Base-by-base conservation (phyloP, 2,329 filamentous ascomycete species). In the Colletotrichum destructivum region DNA sequence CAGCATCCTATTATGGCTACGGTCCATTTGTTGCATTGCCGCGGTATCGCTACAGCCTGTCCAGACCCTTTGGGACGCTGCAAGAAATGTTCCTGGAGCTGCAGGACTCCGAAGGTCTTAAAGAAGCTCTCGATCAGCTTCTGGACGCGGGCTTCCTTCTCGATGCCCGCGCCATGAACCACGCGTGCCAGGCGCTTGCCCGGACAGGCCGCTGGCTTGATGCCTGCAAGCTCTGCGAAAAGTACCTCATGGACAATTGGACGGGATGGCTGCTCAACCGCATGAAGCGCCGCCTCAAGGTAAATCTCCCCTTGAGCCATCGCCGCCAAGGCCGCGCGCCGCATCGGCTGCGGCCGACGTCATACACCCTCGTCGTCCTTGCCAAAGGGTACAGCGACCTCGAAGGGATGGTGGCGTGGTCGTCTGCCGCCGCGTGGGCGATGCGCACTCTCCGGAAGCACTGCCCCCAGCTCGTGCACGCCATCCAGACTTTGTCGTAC, bases 141-240 rank as follows among this genome's bases (percentile, higher is more conserved):
- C 84, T 89, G 11, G 78, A 80, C 1, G 86, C 88, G 51, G 96
- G 95, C 13, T 98, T 96, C 83, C 83, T 85, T 38, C 82, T 98
- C 69, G 92, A 94, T 77, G 91, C 89, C 78, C 88, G 88, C 76
- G 95, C 94, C 75, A 97, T 94, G 94, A 96, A 97, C 79, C 86
- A 88, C 62, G 91, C 93, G 74, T 87, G 98, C 66, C 89, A 92
- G 76, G 82, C 87, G 62, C 89, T 98, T 38, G 89, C 90, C 31
- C 83, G 86, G 16, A 85, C 90, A 65, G 86, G 88, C 56, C 85
- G 88, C 56, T 87, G 88, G 76, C 82, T 89, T 59, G 86, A 92
- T 23, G 95, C 95, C 47, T 97, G 96, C 81, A 79, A 83, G 26
- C 82, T 91, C 62, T 96, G 93, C 78, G 96, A 98, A 83, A 82